phyloP scores from a whole-genome alignment of 345 rosid genomes.

The Atalantia buxifolia region DNA sequence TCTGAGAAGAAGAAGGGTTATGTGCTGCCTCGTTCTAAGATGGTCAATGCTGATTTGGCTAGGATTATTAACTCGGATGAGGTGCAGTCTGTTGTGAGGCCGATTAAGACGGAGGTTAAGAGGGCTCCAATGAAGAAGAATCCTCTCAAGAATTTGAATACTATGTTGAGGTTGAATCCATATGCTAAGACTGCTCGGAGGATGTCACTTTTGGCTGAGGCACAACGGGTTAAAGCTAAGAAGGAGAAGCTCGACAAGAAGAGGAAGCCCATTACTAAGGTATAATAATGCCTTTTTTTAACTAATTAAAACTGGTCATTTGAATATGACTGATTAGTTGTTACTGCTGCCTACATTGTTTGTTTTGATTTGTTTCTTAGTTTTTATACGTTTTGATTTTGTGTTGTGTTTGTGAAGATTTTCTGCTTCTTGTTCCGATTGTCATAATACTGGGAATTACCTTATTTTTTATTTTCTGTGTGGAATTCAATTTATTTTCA shows the following conservation, averaged over 20 bases:
- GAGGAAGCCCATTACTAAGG: slow-evolving; percentile 73
- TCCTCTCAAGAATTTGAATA: slow-evolving; percentile 82
- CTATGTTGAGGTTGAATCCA: slow-evolving; percentile 81
- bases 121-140: slow-evolving; percentile 90
- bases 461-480: background rate
- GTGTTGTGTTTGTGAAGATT: too few species aligned
- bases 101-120: slow-evolving; percentile 63
- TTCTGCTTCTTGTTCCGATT: too few species aligned
- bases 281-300: slow-evolving; percentile 13
- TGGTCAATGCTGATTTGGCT: slow-evolving; percentile 92
- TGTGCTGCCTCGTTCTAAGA: slow-evolving; percentile 79
- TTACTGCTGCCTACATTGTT: too few species aligned
- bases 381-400: too few species aligned
- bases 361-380: too few species aligned
- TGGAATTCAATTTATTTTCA: too few species aligned
- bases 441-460: background rate
- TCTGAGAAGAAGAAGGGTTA: slow-evolving; percentile 95
- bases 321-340: background rate
- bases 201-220: slow-evolving; percentile 93
- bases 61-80: slow-evolving; percentile 96
- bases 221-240: slow-evolving; percentile 85
- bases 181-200: slow-evolving; percentile 97
- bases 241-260: slow-evolving; percentile 96
- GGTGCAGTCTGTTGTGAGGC: slow-evolving; percentile 88
- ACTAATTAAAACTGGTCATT: background rate